Percentiles rank a stretch among this genome's conserved stretches.
Conservation (phyloP, 139 green algal genomes). For the Desmodesmus armatus region DNA sequence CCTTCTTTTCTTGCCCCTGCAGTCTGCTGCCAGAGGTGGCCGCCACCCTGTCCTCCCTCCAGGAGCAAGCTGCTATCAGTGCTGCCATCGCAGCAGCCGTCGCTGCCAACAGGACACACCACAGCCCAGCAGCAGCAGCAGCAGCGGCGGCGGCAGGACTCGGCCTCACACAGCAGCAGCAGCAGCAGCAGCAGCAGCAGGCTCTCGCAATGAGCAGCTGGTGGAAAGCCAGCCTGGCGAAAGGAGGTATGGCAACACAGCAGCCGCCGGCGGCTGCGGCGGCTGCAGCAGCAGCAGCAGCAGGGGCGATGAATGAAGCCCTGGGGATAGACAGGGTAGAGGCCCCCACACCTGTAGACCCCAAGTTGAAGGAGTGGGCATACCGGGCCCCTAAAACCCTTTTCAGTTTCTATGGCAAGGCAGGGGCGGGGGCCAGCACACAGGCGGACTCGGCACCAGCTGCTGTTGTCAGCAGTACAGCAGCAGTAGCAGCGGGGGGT, state of each 20-base stretch:
- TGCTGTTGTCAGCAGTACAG: constrained; percentile 31
- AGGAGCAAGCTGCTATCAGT: constrained; percentile 8
- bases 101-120: neutral
- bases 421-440: too few relatives aligned
- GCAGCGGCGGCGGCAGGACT: constrained; percentile 6
- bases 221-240: neutral
- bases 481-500: constrained; percentile 10
- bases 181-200: constrained; percentile 21
- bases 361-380: constrained; percentile 51
- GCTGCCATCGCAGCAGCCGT: constrained; percentile 8
- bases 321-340: constrained; percentile 43
- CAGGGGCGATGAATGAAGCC: neutral
- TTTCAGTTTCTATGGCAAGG: constrained; percentile 70
- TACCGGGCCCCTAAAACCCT: constrained; percentile 65
- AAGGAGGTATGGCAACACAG: neutral
- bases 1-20: too few relatives aligned
- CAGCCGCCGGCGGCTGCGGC: neutral
- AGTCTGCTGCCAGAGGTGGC: constrained; percentile 79
- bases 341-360: constrained; percentile 60
- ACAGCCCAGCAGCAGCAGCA: constrained; percentile 25
- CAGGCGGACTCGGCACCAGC: too few relatives aligned
- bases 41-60: constrained; percentile 46
- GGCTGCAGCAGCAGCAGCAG: constrained; percentile 21
- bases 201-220: neutral
- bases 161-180: neutral